A percentile compares a stretch with the other conserved stretches of the same genome.
Evolutionary conservation across 1,284 basidiomycete genomes (phyloP).

Genomic region (Pterula multifida): DNA sequence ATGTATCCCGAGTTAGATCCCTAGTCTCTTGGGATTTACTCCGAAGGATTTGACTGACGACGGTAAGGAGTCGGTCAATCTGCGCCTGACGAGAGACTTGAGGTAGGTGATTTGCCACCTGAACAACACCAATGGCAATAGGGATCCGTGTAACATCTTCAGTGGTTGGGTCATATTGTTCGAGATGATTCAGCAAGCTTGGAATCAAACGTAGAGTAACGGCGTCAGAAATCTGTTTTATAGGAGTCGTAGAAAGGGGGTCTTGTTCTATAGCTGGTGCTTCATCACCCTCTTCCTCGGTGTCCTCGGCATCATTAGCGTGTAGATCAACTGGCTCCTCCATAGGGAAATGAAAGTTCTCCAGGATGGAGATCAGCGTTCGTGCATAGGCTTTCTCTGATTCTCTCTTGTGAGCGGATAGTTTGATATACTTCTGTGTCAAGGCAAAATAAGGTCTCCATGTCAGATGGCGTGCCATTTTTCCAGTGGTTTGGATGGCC

Average conservation of each 20-base stretch:
- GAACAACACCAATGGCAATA: conserved; percentile 79
- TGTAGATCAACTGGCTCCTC: conserved; percentile 29
- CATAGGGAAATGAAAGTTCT: conserved; percentile 89
- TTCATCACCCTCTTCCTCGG: conserved; percentile 17
- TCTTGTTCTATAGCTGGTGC: conserved; percentile 15
- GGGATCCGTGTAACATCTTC: conserved; percentile 85
- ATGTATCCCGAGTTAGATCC: conserved; percentile 77
- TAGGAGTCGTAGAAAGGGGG: conserved; percentile 15
- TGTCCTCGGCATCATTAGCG: conserved; percentile 16
- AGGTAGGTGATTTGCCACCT: conserved; percentile 78
- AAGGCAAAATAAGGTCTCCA: conserved; percentile 85
- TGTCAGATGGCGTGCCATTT: conserved; percentile 58
- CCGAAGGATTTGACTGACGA: conserved; percentile 79
- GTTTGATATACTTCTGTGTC: conserved; percentile 74
- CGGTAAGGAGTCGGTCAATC: conserved; percentile 71
- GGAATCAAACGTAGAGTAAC: conserved; percentile 73
- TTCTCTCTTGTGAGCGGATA: conserved; percentile 60
- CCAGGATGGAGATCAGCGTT: conserved; percentile 75
- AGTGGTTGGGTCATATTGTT: conserved; percentile 70
- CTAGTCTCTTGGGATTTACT: conserved; percentile 92
- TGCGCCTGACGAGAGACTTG: conserved; percentile 57
- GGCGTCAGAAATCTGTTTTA: conserved; percentile 50
- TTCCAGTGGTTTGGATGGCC: conserved; percentile 70
- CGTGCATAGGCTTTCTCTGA: conserved; percentile 82
- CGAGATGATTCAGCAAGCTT: conserved; percentile 63